Evolutionary conservation across 2,329 filamentous ascomycete species (phyloP), one percentile per base, ranked within the genome.

Genomic region (Apiospora pterosperma): DNA sequence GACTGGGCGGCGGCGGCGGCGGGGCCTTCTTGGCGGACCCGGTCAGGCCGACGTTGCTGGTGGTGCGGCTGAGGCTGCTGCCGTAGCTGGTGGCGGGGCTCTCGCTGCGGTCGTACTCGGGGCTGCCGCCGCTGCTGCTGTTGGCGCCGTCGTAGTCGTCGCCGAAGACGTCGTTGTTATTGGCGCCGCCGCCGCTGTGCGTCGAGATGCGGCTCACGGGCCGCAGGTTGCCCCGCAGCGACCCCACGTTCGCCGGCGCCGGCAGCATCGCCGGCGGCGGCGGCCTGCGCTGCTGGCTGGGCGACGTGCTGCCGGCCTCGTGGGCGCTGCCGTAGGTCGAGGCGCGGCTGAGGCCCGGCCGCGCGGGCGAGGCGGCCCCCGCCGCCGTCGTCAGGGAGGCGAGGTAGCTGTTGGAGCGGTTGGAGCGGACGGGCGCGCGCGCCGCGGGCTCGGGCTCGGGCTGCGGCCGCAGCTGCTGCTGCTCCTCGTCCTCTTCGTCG

Each of bases 11-110:
- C 14, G 81, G 81, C 48, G 81, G 81, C 8, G 81, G 81, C 4
- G 81, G 80, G 0, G 76, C 79, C 66, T 82, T 82, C 71, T 77
- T 76, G 11, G 71, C 59, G 23, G 71, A 68, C 11, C 70, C 31
- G 69, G 58, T 16, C 61, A 74, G 41, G 48, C 63, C 67, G 36
- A 66, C 66, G 14, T 62, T 69, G 67, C 78, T 81, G 11, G 80
- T 75, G 63, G 78, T 84, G 58, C 81, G 78, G 68, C 79, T 85
- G 58, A 85, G 71, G 72, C 84, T 86, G 72, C 84, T 86, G 65
- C 82, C 84, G 64, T 84, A 81, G 73, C 84, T 87, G 1, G 85
- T 87, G 2, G 84, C 82, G 0, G 85, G 85, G 69, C 84, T 87
- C 64, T 84, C 77, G 69, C 82, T 83, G 63, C 82, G 81, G 58